Percentiles rank a stretch among this genome's conserved stretches.
These are phyloP conservation scores for Phaeosphaeriaceae sp. DNA, from an alignment of 2,329 filamentous ascomycete species.

Conservation along the genomic window DNA sequence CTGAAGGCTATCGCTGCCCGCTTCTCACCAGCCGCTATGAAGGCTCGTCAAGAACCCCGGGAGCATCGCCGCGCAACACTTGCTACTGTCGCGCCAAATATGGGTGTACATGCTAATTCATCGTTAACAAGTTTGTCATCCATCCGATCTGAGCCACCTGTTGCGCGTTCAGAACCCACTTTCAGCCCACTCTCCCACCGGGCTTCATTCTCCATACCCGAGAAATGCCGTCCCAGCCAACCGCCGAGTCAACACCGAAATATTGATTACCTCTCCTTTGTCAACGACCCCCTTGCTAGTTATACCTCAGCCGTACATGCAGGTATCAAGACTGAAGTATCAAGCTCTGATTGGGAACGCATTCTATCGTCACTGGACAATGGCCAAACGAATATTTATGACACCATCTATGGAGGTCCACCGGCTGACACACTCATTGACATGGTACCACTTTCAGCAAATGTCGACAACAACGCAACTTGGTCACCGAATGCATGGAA, in stretches of 20 bases:
- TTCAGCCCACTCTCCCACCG: slow-evolving; percentile 50
- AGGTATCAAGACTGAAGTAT: slow-evolving; percentile 57
- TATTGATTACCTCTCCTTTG: slow-evolving; percentile 57
- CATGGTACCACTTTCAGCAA: slow-evolving; percentile 36
- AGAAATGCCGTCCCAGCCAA: slow-evolving; percentile 45
- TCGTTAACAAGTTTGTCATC: slow-evolving; percentile 60
- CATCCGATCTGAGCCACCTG: slow-evolving; percentile 53
- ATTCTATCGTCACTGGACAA: slow-evolving; percentile 80
- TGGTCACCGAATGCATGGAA: slow-evolving; percentile 49
- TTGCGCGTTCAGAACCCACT: slow-evolving; percentile 56
- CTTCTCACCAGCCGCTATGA: slow-evolving; percentile 45
- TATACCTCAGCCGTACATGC: slow-evolving; percentile 40
- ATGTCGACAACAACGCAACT: slow-evolving; percentile 36
- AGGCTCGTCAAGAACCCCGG: slow-evolving; percentile 33
- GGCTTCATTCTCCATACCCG: slow-evolving; percentile 38
- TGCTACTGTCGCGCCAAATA: slow-evolving; percentile 52
- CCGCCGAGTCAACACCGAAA: slow-evolving; percentile 44
- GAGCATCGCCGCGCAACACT: slow-evolving; percentile 53
- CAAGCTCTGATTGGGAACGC: slow-evolving; percentile 79
- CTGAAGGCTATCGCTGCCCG: slow-evolving; percentile 57
- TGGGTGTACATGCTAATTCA: slow-evolving; percentile 51
- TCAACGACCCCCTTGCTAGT: slow-evolving; percentile 44
- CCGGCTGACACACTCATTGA: slow-evolving; percentile 50
- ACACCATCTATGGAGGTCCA: slow-evolving; percentile 77
- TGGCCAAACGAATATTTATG: slow-evolving; percentile 82